Evolutionary conservation across 2,329 filamentous ascomycete species (phyloP), one percentile per base, ranked within the genome.

Genomic region (Thielaviopsis euricoi): DNA sequence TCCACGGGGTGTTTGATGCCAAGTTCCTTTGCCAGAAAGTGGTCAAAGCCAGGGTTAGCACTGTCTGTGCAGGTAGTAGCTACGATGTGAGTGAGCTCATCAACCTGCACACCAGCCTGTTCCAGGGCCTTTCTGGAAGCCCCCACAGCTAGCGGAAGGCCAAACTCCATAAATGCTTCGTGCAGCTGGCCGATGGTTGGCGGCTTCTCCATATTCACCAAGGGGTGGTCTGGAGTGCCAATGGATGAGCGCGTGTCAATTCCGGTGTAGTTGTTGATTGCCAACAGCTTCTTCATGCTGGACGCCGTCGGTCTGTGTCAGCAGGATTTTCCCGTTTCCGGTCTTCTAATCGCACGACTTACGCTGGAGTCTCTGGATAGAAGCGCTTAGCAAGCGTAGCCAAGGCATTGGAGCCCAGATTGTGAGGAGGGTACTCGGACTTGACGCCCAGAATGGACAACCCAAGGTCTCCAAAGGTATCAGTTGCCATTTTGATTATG

Each of bases 1-100:
- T 86, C 81, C 2, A 82, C 75, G n/a, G 70, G 70, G 37, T 75
- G 71, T n/a, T 71, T 71, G 29, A 85, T 71, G 0, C 80, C 79
- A 2, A 86, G 69, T 4, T 73, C 70, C 64, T 79, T 80, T 56
- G 76, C 76, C 23, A 86, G 79, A 61, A 74, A 83, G 66, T 85
- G 80, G 63, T 86, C 83, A 65, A 81, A 86, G 1, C 82, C 82
- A 0, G 82, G 82, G 65, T 85, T 86, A 17, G 81, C 81, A 62
- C 80, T 83, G 65, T 86, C 80, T 9, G 82, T 86, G 66, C 83
- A 86, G 5, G 82, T 85, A 0, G 81, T 83, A 23, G 81, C 78
- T 9, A 86, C 81, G 48, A 85, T 73, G 64, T 86, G 83, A 2
- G 82, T 86, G 61, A 86, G 81, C 55, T 81, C 71, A 2, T 65